Evolutionary conservation across 169 alveolate species (phyloP).

Genomic region (Eimeria necatrix): DNA sequence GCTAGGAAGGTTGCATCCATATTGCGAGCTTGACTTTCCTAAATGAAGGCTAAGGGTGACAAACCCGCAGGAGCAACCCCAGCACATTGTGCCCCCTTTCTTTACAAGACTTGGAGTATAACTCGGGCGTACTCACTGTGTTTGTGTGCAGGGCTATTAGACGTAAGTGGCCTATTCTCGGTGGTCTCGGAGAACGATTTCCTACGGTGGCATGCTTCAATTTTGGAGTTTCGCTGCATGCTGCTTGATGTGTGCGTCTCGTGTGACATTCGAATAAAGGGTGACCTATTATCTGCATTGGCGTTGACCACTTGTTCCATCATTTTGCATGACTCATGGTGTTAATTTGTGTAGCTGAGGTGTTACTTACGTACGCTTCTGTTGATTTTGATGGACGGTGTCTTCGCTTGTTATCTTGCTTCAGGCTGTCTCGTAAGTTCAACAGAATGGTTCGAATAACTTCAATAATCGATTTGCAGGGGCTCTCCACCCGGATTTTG

Average conservation of each 20-base stretch:
- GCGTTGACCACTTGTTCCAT: too few species aligned
- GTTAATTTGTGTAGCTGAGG: too few species aligned
- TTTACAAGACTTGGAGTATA: too few species aligned
- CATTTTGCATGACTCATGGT: too few species aligned
- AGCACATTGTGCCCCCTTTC: too few species aligned
- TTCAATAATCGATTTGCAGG: slow-evolving; percentile 77
- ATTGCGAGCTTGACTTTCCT: too few species aligned
- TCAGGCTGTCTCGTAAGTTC: slow-evolving; percentile 77
- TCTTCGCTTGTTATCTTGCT: neutral
- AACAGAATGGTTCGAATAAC: slow-evolving; percentile 77
- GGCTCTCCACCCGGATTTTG: slow-evolving; percentile 78
- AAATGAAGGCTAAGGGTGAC: too few species aligned
- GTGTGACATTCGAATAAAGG: neutral
- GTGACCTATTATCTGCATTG: too few species aligned
- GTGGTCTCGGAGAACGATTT: slow-evolving; percentile 68
- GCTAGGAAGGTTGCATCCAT: too few species aligned
- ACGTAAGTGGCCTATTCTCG: slow-evolving; percentile 69
- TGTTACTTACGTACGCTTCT: too few species aligned
- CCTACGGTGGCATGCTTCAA: slow-evolving; percentile 71
- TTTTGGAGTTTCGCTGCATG: slow-evolving; percentile 80
- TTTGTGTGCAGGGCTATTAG: slow-evolving; percentile 72
- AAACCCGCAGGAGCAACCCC: too few species aligned
- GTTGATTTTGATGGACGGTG: too few species aligned
- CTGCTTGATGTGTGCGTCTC: slow-evolving; percentile 74
- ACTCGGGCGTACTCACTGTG: neutral